Evolutionary conservation across 768 basidiomycete species (phyloP).

Genomic region (Cyclocybe cylindracea): DNA sequence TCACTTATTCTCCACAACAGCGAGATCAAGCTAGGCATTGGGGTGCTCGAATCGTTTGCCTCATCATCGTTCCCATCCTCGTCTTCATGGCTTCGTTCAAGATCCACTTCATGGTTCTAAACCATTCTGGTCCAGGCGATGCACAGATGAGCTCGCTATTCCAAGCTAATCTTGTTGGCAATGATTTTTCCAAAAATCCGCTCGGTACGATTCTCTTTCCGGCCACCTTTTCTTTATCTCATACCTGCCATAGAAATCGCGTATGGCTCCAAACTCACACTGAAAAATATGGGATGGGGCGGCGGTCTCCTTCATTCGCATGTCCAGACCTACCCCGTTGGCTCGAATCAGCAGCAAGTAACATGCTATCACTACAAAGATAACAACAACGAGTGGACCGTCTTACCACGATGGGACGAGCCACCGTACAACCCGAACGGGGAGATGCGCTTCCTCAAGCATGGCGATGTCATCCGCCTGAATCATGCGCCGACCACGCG

Average conservation of each 20-base stretch:
- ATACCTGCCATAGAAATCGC: conserved; percentile 66
- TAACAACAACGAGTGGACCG: conserved; percentile 89
- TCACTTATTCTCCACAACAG: conserved; percentile 39
- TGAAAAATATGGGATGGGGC: conserved; percentile 98
- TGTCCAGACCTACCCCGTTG: conserved; percentile 90
- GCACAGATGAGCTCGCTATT: conserved; percentile 99
- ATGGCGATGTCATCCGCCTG: conserved; percentile 82
- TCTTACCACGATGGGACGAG: conserved; percentile 84
- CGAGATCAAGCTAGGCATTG: conserved; percentile 89
- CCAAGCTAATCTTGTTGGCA: conserved; percentile 94
- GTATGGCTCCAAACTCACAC: conserved; percentile 84
- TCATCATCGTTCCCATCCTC: conserved; percentile 87
- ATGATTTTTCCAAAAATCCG: conserved; percentile 90
- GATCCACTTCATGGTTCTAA: conserved; percentile 92
- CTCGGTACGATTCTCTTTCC: conserved; percentile 53
- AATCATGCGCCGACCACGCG: conserved; percentile 81
- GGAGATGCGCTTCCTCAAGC: conserved; percentile 66
- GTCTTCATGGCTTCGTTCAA: conserved; percentile 97
- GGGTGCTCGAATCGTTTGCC: conserved; percentile 79
- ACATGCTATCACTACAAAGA: conserved; percentile 99
- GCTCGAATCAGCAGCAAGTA: conserved; percentile 93
- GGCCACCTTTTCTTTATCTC: not conserved
- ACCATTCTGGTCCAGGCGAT: conserved; percentile 94
- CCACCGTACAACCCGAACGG: conserved; percentile 64
- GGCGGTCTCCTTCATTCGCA: conserved; percentile 97